Evolutionary conservation across 441 rosid species (phyloP).

Genomic region (Adansonia rubrostipa): DNA sequence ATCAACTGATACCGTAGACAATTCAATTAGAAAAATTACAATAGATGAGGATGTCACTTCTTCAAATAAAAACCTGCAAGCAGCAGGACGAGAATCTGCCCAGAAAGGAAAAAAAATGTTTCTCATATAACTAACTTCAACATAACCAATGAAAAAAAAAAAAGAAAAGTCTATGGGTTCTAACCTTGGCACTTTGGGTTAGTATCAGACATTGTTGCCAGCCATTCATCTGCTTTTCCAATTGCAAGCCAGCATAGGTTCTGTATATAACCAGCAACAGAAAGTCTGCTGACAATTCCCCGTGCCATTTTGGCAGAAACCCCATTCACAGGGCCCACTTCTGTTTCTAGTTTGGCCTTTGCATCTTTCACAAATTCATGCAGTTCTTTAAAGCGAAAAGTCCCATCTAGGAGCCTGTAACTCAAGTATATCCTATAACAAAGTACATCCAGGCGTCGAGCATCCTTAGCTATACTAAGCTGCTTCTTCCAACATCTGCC

Average conservation of each 20-base stretch:
- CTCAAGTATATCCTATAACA: conserved; percentile 87
- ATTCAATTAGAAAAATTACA: conserved; percentile 68
- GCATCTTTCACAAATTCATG: conserved; percentile 74
- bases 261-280: conserved; percentile 77
- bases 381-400: conserved; percentile 72
- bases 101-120: conserved; percentile 29
- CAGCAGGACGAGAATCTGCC: conserved; percentile 84
- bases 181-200: conserved; percentile 57
- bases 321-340: conserved; percentile 82
- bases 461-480: conserved; percentile 85
- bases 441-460: conserved; percentile 80
- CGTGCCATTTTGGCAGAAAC: conserved; percentile 78
- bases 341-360: conserved; percentile 76
- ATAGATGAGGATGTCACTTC: conserved; percentile 72
- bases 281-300: conserved; percentile 89
- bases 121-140: conserved; percentile 25
- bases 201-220: conserved; percentile 45
- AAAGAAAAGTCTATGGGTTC: conserved; percentile 9
- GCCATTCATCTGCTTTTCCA: conserved; percentile 69
- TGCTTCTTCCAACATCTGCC: conserved; percentile 95
- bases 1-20: conserved; percentile 45
- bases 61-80: conserved; percentile 89
- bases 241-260: conserved; percentile 80
- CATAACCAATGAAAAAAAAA: background rate
- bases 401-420: conserved; percentile 78